Base-by-base conservation (phyloP, 129 eudicot species). In the Flaveria ramosissima region DNA sequence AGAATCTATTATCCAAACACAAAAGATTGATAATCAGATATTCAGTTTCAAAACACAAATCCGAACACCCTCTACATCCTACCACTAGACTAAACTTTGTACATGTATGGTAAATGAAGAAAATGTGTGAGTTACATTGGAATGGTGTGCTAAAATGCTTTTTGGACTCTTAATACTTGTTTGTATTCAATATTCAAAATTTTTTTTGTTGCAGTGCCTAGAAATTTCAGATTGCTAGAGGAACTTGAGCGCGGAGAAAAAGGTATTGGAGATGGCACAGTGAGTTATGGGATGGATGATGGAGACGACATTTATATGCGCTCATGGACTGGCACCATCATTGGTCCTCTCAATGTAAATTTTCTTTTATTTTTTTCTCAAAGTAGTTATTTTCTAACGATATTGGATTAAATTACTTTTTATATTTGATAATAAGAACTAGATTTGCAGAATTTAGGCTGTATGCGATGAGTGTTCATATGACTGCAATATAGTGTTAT, bases 221-320 rank as follows among this genome's bases (percentile, higher is more conserved):
- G 86, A 55, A 83, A 72, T 71, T 83, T 83, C 76, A 72, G 86
- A 63, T 72, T 83, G 83, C 51, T 83, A 42, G 86, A 83, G 75
- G 82, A 83, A 51, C 86, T 83, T 39, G 86, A 83, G 73, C 76
- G 79, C 52, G 86, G 86, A 63, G 86, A 83, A 72, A 83, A 83
- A 69, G 86, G 86, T 68, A 83, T 83, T 74, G 86, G 86, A 68
- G 86, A 83, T 78, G 86, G 86, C 68, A 73, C 72, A 0, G 78
- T 73, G 42, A 73, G 78, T 73, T 73, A 73, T 59, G 78, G 78
- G 70, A 73, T 73, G 78, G 78, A 73, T 59, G 78, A 73, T 73
- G 78, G 78, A 21, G 78, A 73, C 17, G 78, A 73, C 69, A 73
- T 73, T 72, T 72, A 72, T 72, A 72, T 72, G 77, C 77, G 77